A percentile compares a stretch with the other conserved stretches of the same genome.
These are phyloP conservation scores for Anthoceros angustus DNA, from an alignment of 225 moss, liverwort and hornwort genomes.

Conservation along the genomic window DNA sequence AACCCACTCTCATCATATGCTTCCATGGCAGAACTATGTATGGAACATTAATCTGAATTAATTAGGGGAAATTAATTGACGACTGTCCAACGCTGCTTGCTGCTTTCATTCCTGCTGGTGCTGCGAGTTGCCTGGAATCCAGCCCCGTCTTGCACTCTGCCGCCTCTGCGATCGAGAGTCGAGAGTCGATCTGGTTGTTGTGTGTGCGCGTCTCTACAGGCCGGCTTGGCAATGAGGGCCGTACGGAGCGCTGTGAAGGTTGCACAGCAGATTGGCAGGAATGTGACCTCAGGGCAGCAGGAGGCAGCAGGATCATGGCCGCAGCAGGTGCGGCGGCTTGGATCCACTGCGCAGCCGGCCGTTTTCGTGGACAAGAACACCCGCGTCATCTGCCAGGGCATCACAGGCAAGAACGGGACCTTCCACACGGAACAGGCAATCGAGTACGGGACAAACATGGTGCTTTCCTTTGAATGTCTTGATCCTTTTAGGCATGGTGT, in stretches of 20 bases:
- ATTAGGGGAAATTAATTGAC: no score
- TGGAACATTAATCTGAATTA: no score
- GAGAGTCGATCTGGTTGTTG: no score
- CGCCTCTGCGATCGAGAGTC: no score
- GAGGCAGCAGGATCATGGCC: neutral
- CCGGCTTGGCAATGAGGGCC: neutral
- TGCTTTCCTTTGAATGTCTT: conserved; percentile 4
- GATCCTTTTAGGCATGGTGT: neutral
- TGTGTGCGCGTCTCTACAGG: no score
- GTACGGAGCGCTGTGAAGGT: neutral
- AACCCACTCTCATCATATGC: no score
- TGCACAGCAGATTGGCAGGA: neutral
- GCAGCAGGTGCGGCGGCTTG: conserved; percentile 19
- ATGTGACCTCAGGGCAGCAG: neutral
- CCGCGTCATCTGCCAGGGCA: conserved; percentile 41
- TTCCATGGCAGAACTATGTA: no score
- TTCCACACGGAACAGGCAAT: conserved; percentile 57
- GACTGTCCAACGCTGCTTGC: no score
- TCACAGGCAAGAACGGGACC: conserved; percentile 45
- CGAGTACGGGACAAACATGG: conserved; percentile 52
- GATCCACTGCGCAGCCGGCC: conserved; percentile 16
- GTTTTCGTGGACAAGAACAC: conserved; percentile 49
- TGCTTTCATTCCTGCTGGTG: no score
- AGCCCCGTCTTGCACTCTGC: no score
- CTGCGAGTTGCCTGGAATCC: no score